These are phyloP conservation scores for Pezicula neosporulosa DNA, from an alignment of 2,329 filamentous ascomycete genomes.

Conservation along the genomic window DNA sequence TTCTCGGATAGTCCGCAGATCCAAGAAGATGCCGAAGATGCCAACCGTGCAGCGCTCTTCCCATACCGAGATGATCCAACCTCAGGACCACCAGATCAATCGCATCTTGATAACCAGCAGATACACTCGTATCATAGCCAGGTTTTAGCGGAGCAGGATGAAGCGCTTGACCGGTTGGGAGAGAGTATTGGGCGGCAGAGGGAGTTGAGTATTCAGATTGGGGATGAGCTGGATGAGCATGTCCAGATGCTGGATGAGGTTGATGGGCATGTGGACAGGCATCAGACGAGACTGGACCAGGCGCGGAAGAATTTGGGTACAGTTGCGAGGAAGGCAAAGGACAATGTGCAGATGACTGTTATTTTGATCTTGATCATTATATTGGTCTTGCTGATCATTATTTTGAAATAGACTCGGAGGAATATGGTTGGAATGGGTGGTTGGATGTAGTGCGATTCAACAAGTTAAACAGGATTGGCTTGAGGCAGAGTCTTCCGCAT, in stretches of 20 bases:
- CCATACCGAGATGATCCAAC: constrained; percentile 69
- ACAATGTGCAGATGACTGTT: constrained; percentile 79
- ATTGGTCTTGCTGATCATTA: constrained; percentile 63
- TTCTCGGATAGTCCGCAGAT: constrained; percentile 66
- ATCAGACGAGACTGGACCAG: constrained; percentile 71
- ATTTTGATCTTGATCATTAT: constrained; percentile 68
- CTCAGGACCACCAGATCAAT: constrained; percentile 27
- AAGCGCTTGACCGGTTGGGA: constrained; percentile 86
- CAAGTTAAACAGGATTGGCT: too few species aligned
- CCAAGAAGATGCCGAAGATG: constrained; percentile 40
- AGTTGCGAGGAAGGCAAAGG: constrained; percentile 70
- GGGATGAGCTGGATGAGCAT: constrained; percentile 90
- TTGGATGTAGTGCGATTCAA: neutral
- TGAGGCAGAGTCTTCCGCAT: too few species aligned
- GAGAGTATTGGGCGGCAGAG: constrained; percentile 83
- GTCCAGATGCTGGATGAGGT: constrained; percentile 86
- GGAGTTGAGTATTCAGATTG: constrained; percentile 92
- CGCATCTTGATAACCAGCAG: constrained; percentile 71
- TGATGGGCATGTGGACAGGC: constrained; percentile 77
- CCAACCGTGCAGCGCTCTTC: constrained; percentile 56
- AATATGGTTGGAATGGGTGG: neutral
- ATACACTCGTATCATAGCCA: constrained; percentile 81
- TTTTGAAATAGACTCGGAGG: constrained; percentile 49
- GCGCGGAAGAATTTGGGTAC: constrained; percentile 69
- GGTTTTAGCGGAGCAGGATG: constrained; percentile 85